Base-by-base conservation (phyloP, 495 filamentous ascomycete species). In the Penicillium pancosmium region DNA sequence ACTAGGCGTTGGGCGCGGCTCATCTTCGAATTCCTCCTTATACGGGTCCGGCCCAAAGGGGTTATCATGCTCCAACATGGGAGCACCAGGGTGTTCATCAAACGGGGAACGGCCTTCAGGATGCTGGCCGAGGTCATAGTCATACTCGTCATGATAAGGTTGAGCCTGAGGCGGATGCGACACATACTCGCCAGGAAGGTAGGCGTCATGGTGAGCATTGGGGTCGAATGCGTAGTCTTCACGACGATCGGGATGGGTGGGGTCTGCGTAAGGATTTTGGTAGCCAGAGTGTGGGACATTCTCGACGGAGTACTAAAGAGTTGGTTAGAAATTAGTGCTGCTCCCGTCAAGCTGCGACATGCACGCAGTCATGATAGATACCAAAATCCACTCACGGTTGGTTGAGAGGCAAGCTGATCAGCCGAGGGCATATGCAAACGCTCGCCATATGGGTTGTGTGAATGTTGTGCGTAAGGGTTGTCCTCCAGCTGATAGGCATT, bases 141-240 rank as follows among this genome's bases (percentile, higher is more conserved):
- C 83, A 61, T 84, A 84, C 51, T 82, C 82, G 16, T 88, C 86
- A 40, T 84, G 78, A 0, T 84, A 80, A 9, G 91, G 89, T 58
- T 91, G 79, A 23, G 72, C 94, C 5, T 90, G 89, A 65, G 86
- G 87, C 53, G 86, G 88, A 68, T 89, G 41, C 41, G 41, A 44
- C 8, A 9, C n/a, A 44, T 44, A 44, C n/a, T 44, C 41, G 41
- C 41, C 41, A 16, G 41, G 41, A 8, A 44, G 94, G 74, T 96
- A 95, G 44, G 87, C 83, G 72, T 96, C 91, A 65, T 93, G 91
- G 63, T 95, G 91, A 40, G 85, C 86, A 70, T 92, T 84, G 12
- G 93, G 92, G 56, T 91, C 85, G 36, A 97, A 72, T 6, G 85
- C 75, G 70, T 93, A 95, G 25, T 91, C 89, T 56, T 82, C 73